Evolutionary conservation across 345 rosid genomes (phyloP), one percentile per base, ranked within the genome.

Genomic region (Arabis hirsuta): DNA sequence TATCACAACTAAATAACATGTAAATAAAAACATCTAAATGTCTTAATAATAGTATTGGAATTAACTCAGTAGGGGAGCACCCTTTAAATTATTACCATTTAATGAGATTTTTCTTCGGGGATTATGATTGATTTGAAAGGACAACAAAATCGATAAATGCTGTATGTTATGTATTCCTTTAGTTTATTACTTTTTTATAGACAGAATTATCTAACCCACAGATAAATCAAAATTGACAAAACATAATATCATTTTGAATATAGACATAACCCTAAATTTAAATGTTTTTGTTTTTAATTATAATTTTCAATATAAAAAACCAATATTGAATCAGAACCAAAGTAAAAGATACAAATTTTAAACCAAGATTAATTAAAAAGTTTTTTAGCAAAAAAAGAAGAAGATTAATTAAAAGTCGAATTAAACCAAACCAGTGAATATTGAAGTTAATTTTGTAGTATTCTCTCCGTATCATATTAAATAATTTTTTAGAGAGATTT

Each of bases 1-100:
- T 16, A 16, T 16, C 31, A 39, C 41, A 65, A 50, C 11, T n/a
- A 36, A 22, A 20, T 56, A 36, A 36, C 27, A 56, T 3, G 11
- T 55, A 55, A 12, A 39, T 36, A 16, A 73, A 55, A 12, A 55
- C 19, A 47, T 27, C 16, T 65, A 65, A 24, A 55, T 48, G 60
- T 20, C 51, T 50, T 57, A 58, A 64, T 34, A 6, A 36, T 44
- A 24, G 27, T 41, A 39, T 31, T 62, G 44, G 56, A 72, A 34
- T 65, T 62, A 55, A 63, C 7, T 48, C n/a, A 67, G 73, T 74
- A 59, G 78, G 60, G 67, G 47, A 67, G 38, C 10, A 67, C 45
- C 58, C 47, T 59, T 42, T 46, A 12, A 20, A 47, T 45, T 20
- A 47, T 45, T 20, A 46, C 50, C 45, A 69, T 69, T 68, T 51